Evolutionary conservation across 2,329 filamentous ascomycete genomes (phyloP).

Genomic region (Pestalotiopsis sp.): DNA sequence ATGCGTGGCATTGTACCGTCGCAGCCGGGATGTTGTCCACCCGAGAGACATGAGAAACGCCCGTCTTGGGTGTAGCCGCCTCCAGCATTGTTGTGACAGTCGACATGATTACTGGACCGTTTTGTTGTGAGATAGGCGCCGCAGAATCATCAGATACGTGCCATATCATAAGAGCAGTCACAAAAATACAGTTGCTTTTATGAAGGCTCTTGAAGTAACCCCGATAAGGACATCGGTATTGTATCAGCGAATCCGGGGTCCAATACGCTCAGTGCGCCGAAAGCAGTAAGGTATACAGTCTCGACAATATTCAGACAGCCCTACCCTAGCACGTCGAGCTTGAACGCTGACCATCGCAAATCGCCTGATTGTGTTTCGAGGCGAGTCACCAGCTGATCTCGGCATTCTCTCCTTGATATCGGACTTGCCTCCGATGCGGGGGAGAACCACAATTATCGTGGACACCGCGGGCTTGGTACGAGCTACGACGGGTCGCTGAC

Average conservation of each 20-base stretch:
- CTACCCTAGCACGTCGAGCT: neutral
- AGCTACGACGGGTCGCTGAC: neutral
- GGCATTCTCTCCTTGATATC: neutral
- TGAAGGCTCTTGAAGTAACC: neutral
- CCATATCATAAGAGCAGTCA: neutral
- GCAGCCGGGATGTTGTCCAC: conserved; percentile 31
- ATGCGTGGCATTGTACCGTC: conserved; percentile 44
- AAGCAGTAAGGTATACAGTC: neutral
- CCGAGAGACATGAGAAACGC: conserved; percentile 1
- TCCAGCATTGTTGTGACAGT: neutral
- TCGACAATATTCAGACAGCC: neutral
- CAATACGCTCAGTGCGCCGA: neutral
- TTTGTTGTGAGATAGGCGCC: neutral
- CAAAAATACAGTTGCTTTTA: neutral
- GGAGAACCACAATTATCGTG: neutral
- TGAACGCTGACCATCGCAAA: neutral
- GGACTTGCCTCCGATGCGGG: conserved; percentile 7
- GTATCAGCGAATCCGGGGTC: neutral
- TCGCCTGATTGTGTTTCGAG: neutral
- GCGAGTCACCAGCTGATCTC: neutral
- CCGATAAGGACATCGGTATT: neutral
- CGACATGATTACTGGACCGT: neutral
- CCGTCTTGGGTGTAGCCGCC: neutral
- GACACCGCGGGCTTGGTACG: neutral
- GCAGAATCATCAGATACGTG: no score